These are phyloP conservation scores for Dendryphion nanum DNA, from an alignment of 2,329 filamentous ascomycete species.

Conservation along the genomic window DNA sequence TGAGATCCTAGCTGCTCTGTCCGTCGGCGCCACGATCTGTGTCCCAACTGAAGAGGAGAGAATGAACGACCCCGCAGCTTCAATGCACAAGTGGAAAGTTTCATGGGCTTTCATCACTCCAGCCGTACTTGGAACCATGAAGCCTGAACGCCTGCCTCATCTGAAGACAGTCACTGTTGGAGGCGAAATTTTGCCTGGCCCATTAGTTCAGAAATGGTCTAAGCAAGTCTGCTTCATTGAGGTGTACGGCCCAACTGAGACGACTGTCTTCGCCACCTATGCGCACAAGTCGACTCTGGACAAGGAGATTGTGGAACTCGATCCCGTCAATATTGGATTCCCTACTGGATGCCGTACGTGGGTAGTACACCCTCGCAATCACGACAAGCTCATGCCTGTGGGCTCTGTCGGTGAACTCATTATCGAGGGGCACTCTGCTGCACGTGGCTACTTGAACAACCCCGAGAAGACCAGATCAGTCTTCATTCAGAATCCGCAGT, in stretches of 20 bases:
- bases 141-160: slow-evolving; percentile 39
- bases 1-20: slow-evolving; percentile 54
- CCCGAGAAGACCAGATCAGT: slow-evolving; percentile 22
- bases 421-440: slow-evolving; percentile 20
- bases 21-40: slow-evolving; percentile 51
- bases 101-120: slow-evolving; percentile 33
- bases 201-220: slow-evolving; percentile 45
- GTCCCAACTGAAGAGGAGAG: slow-evolving; percentile 56
- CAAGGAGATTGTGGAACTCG: slow-evolving; percentile 23
- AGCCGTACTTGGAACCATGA: slow-evolving; percentile 38
- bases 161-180: slow-evolving; percentile 45
- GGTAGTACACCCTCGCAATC: slow-evolving; percentile 42
- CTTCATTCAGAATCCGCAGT: slow-evolving; percentile 18
- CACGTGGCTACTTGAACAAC: slow-evolving; percentile 19
- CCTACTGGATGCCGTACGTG: slow-evolving; percentile 34
- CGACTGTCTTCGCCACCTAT: slow-evolving; percentile 24
- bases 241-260: slow-evolving; percentile 36
- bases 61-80: slow-evolving; percentile 52
- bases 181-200: slow-evolving; percentile 43
- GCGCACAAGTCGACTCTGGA: slow-evolving; percentile 23
- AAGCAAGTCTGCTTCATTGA: slow-evolving; percentile 6
- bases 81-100: slow-evolving; percentile 29
- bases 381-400: slow-evolving; percentile 33
- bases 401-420: slow-evolving; percentile 32
- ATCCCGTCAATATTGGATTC: slow-evolving; percentile 29